Percentiles rank a stretch among this genome's conserved stretches.
Evolutionary conservation across 164 flowering plant genomes (phyloP).

Genomic region (Stephania yunnanensis): DNA sequence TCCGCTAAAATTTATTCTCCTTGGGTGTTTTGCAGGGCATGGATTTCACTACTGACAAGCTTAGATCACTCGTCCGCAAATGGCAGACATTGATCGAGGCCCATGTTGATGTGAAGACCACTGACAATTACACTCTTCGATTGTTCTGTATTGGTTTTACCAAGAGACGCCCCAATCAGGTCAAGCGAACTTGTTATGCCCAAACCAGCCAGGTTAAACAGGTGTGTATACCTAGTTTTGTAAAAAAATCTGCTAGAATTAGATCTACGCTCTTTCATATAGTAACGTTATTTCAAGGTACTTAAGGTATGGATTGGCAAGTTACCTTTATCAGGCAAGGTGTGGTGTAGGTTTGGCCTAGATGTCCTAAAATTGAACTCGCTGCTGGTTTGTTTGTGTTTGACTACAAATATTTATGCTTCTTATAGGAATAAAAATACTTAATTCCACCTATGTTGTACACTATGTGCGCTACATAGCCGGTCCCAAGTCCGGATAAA

Average conservation of each 20-base stretch:
- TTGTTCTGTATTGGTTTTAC: conserved; percentile 39
- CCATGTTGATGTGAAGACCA: conserved; percentile 37
- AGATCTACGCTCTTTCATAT: neutral
- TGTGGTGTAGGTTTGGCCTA: neutral
- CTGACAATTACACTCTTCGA: conserved; percentile 27
- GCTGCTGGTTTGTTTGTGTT: neutral
- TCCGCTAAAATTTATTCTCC: too few species aligned
- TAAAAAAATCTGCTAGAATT: neutral
- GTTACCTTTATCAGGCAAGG: neutral
- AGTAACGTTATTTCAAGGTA: neutral
- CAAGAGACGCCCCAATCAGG: conserved; percentile 36
- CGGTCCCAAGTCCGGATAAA: too few species aligned
- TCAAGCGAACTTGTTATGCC: conserved; percentile 33
- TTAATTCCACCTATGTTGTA: too few species aligned
- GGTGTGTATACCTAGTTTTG: conserved; percentile 10
- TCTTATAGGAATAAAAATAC: too few species aligned
- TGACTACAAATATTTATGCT: neutral
- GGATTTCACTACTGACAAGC: conserved; percentile 37
- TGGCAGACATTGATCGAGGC: conserved; percentile 46
- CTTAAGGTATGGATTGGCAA: neutral
- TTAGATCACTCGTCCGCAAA: conserved; percentile 36
- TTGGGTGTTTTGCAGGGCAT: conserved; percentile 18
- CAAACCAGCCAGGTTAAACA: conserved; percentile 37
- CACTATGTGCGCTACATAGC: too few species aligned
- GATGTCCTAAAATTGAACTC: too few species aligned